Base-by-base conservation (phyloP, 352 stramenopile species). In the Phytophthora cactorum region DNA sequence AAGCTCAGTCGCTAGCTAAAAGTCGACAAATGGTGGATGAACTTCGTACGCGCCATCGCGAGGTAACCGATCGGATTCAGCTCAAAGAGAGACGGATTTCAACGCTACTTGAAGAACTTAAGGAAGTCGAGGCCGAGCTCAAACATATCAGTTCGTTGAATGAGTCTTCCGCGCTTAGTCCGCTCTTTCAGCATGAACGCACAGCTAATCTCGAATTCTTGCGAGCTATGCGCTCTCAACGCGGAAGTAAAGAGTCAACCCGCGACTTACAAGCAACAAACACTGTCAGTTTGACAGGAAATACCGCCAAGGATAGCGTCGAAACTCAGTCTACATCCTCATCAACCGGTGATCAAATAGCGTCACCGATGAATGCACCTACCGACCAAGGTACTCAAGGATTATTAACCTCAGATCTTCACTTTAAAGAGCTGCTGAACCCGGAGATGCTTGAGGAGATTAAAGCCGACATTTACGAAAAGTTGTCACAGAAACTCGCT, bases 381-480 rank as follows among this genome's bases (percentile, higher is more conserved):
- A 59, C 32, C 8, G 29, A 64, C 9, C n/a, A 28, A 52, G 39
- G 27, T 8, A 63, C 28, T 29, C 17, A 59, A 32, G 53, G 54
- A 25, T 28, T 55, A n/a, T 6, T 60, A 15, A 51, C 65, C 5
- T 56, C 64, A 9, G 78, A 81, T n/a, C 34, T 84, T 27, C 74
- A 79, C 0, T 82, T 80, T 31, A 88, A 88, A 31, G 81, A 89
- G 28, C 54, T 90, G 0, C 50, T 89, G 28, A 90, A 73, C 12
- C 44, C 69, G 0, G 68, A 84, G 28, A 74, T 89, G 52, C 54
- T 92, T 1, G 78, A 89, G 17, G 61, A 79, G 12, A 84, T 92
- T 46, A 90, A 89, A 66, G 73, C 81, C 10, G 81, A 90, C 11
- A 83, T 90, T 38, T 86, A 79, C 51, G 71, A 79, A 8, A 83